These are phyloP conservation scores for Mycena metata DNA, from an alignment of 768 basidiomycete species.

Conservation along the genomic window DNA sequence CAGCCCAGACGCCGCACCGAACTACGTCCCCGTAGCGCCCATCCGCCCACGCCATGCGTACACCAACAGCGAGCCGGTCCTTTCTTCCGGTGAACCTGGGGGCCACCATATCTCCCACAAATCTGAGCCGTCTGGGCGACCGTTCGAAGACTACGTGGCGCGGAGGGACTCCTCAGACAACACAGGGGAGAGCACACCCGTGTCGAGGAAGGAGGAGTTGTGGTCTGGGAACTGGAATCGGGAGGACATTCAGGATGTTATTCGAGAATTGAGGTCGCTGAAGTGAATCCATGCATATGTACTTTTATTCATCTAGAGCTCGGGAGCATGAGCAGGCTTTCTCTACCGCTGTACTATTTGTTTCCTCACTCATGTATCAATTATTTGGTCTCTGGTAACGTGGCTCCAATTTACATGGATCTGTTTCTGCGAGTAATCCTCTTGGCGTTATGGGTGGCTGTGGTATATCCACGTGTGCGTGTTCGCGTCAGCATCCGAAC, in stretches of 20 bases:
- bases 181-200: slow-evolving; percentile 20
- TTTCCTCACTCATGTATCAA: slow-evolving; percentile 3
- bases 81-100: neutral
- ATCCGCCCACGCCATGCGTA: slow-evolving; percentile 26
- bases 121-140: slow-evolving; percentile 16
- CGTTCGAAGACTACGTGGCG: slow-evolving; percentile 25
- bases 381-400: neutral
- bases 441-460: too few species aligned
- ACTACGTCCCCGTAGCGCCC: slow-evolving; percentile 13
- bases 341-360: neutral
- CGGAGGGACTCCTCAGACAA: neutral
- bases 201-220: slow-evolving; percentile 28
- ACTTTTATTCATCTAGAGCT: slow-evolving; percentile 10
- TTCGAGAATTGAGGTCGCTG: slow-evolving; percentile 28
- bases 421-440: too few species aligned
- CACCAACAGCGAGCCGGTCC: slow-evolving; percentile 31
- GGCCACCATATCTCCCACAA: too few species aligned
- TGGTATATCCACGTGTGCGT: neutral
- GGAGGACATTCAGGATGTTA: slow-evolving; percentile 37
- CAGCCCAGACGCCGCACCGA: slow-evolving; percentile 18
- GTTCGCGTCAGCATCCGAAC: neutral
- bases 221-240: slow-evolving; percentile 38
- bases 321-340: slow-evolving; percentile 21
- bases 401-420: too few species aligned
- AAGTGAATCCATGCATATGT: slow-evolving; percentile 23